phyloP scores from a whole-genome alignment of 257 asterid genomes.

The Jasminum sambac region DNA sequence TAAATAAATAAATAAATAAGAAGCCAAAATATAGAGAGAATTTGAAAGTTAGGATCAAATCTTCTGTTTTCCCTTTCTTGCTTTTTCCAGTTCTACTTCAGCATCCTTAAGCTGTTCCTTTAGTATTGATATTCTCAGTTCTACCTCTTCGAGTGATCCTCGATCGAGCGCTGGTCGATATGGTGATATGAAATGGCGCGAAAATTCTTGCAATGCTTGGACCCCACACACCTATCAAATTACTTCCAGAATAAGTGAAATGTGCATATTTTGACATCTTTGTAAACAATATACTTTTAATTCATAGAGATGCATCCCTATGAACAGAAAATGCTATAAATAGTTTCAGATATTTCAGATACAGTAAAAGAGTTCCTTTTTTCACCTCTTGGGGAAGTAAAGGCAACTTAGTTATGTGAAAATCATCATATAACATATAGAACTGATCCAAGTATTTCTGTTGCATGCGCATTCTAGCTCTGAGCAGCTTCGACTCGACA shows the following conservation, averaged over 20 bases:
- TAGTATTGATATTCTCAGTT: slow-evolving; percentile 55
- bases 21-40: not conserved
- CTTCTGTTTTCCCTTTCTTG: slow-evolving; percentile 75
- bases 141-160: slow-evolving; percentile 67
- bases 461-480: slow-evolving; percentile 92
- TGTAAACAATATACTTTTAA: not conserved
- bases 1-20: not conserved
- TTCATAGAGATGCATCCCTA: not conserved
- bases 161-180: slow-evolving; percentile 52
- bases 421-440: slow-evolving; percentile 88
- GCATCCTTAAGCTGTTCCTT: slow-evolving; percentile 61
- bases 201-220: slow-evolving; percentile 72
- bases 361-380: not conserved
- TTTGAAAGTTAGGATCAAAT: slow-evolving; percentile 8
- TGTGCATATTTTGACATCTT: too few relatives aligned
- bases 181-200: slow-evolving; percentile 56
- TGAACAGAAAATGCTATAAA: not conserved
- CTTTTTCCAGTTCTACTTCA: slow-evolving; percentile 67
- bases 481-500: slow-evolving; percentile 76
- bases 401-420: slow-evolving; percentile 84
- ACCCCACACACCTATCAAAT: slow-evolving; percentile 72
- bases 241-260: too few relatives aligned
- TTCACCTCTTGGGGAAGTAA: slow-evolving; percentile 94
- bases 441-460: slow-evolving; percentile 89
- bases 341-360: not conserved